Conservation (phyloP, 805 yeast genomes). For the Osmozyma mogii region DNA sequence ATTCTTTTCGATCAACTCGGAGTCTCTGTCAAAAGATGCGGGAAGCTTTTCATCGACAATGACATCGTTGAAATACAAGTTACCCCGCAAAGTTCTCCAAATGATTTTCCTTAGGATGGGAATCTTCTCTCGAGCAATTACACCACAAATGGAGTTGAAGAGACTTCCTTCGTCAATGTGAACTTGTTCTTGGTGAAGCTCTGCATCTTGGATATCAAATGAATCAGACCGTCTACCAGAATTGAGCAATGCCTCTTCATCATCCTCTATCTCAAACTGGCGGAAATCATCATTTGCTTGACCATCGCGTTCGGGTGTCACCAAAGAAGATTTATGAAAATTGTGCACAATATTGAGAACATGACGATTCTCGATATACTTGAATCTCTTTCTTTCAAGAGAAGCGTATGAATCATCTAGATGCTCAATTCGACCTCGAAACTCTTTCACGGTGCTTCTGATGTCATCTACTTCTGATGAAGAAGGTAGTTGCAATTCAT, state of each 20-base stretch:
- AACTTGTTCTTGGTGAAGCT: too few relatives aligned
- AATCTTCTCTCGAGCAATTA: slow-evolving; percentile 27
- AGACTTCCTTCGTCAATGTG: slow-evolving; percentile 16
- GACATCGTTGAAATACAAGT: slow-evolving; percentile 32
- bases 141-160: slow-evolving; percentile 28
- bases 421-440: slow-evolving; percentile 27
- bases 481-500: slow-evolving; percentile 32
- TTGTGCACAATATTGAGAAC: slow-evolving; percentile 25
- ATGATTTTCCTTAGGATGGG: slow-evolving; percentile 31
- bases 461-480: slow-evolving; percentile 29
- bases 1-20: slow-evolving; percentile 21
- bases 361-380: slow-evolving; percentile 26
- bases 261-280: slow-evolving; percentile 13
- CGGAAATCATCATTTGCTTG: slow-evolving; percentile 10
- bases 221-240: slow-evolving; percentile 15
- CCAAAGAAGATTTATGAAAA: slow-evolving; percentile 22
- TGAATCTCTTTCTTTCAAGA: slow-evolving; percentile 18
- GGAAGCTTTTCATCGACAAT: slow-evolving; percentile 18
- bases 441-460: slow-evolving; percentile 15
- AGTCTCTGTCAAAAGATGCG: slow-evolving; percentile 7
- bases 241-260: slow-evolving; percentile 22
- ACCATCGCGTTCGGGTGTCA: slow-evolving; percentile 1
- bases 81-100: slow-evolving; percentile 38
- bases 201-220: slow-evolving; percentile 14
- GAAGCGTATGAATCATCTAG: slow-evolving; percentile 25